Evolutionary conservation across 2,329 filamentous ascomycete genomes (phyloP).

Genomic region (Exophiala sp.): DNA sequence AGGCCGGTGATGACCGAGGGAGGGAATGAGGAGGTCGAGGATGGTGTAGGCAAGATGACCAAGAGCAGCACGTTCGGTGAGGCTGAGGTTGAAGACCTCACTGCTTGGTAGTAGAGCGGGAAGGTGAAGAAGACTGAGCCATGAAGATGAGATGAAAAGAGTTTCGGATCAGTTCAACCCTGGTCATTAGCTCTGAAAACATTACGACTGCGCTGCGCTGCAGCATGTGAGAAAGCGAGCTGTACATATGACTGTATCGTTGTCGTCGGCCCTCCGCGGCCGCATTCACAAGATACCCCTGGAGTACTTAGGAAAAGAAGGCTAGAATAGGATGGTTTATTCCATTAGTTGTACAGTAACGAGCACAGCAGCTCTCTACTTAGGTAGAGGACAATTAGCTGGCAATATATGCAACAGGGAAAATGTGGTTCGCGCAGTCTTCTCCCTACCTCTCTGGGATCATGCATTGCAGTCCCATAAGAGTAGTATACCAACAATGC

Average conservation of each 20-base stretch:
- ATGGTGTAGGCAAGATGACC: conserved; percentile 56
- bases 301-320: conserved; percentile 2
- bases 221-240: not conserved
- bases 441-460: too few species aligned
- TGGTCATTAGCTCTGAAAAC: conserved; percentile 5
- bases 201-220: not conserved
- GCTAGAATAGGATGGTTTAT: too few species aligned
- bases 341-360: too few species aligned
- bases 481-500: too few species aligned
- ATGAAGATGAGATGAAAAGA: not conserved
- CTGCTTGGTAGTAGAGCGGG: conserved; percentile 23
- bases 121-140: not conserved
- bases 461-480: too few species aligned
- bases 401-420: too few species aligned
- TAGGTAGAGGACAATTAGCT: too few species aligned
- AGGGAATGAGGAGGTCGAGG: conserved; percentile 34
- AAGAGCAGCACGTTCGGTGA: conserved; percentile 93
- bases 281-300: conserved; percentile 27
- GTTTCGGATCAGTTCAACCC: conserved; percentile 27
- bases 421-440: too few species aligned
- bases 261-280: conserved; percentile 22
- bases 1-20: conserved; percentile 42
- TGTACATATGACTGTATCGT: conserved; percentile 18
- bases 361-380: too few species aligned
- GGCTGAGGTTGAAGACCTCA: conserved; percentile 83